Evolutionary conservation across 2,329 filamentous ascomycete genomes (phyloP).

Genomic region (Aureobasidium sp.): DNA sequence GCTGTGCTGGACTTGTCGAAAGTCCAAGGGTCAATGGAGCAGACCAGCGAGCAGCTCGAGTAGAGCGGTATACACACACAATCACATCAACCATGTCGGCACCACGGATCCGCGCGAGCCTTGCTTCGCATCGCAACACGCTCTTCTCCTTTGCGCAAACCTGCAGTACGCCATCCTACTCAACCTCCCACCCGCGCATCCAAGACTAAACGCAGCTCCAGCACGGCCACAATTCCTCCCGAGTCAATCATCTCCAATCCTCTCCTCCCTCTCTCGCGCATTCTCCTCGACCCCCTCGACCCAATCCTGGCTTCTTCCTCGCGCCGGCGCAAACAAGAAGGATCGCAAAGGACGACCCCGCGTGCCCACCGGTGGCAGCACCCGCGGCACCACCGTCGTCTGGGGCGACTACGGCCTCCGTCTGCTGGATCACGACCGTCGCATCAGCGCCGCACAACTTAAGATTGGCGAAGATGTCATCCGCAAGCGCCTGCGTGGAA

Average conservation of each 20-base stretch:
- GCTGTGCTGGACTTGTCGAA: neutral
- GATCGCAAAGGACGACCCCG: slow-evolving; percentile 79
- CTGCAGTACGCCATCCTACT: slow-evolving; percentile 13
- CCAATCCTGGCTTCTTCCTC: slow-evolving; percentile 74
- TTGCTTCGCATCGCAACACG: slow-evolving; percentile 21
- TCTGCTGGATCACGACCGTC: slow-evolving; percentile 86
- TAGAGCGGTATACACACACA: slow-evolving; percentile 3
- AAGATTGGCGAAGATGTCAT: slow-evolving; percentile 93
- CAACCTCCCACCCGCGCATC: slow-evolving; percentile 5
- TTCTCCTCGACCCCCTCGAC: slow-evolving; percentile 62
- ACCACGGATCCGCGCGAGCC: slow-evolving; percentile 28
- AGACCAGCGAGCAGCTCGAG: neutral
- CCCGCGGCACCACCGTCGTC: slow-evolving; percentile 85
- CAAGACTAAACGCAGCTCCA: slow-evolving; percentile 4
- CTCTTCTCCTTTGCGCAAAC: neutral
- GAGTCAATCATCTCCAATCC: slow-evolving; percentile 19
- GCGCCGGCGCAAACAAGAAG: slow-evolving; percentile 72
- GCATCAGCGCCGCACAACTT: slow-evolving; percentile 77
- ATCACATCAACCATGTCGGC: slow-evolving; percentile 29
- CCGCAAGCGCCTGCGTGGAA: slow-evolving; percentile 73
- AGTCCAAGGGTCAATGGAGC: neutral
- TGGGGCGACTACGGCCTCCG: slow-evolving; percentile 95
- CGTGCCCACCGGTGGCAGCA: slow-evolving; percentile 82
- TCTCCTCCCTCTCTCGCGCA: slow-evolving; percentile 45
- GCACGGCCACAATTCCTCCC: slow-evolving; percentile 1